Percentiles rank a stretch among this genome's conserved stretches.
These are phyloP conservation scores for Mercurialis annua DNA, from an alignment of 345 rosid genomes.

Conservation along the genomic window DNA sequence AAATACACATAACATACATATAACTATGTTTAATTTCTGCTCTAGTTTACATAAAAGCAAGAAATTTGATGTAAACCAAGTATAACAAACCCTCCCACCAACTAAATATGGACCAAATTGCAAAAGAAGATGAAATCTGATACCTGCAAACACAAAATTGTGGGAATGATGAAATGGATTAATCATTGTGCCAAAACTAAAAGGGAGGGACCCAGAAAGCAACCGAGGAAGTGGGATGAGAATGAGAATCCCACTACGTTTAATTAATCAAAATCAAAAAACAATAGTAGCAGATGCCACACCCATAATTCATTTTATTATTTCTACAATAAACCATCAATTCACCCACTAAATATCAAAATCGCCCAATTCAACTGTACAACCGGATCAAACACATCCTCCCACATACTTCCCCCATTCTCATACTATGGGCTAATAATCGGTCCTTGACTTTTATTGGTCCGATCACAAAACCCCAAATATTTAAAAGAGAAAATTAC, in stretches of 20 bases:
- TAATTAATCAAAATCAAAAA: background rate
- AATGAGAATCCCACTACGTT: constrained; percentile 25
- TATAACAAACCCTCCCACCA: constrained; percentile 24
- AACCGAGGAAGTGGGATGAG: constrained; percentile 18
- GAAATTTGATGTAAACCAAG: constrained; percentile 8
- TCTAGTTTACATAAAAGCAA: no score
- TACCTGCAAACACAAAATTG: constrained; percentile 15
- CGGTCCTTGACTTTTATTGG: no score
- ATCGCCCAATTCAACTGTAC: no score
- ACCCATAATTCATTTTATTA: no score
- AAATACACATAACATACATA: no score
- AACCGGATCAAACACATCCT: no score
- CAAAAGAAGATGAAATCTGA: constrained; percentile 28
- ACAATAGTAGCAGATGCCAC: background rate
- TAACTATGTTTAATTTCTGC: constrained; percentile 18
- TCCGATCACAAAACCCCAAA: no score
- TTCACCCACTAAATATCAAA: no score
- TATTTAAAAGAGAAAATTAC: no score
- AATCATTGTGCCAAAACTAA: constrained; percentile 41
- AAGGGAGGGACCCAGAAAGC: constrained; percentile 67
- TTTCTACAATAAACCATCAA: no score
- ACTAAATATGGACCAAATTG: background rate
- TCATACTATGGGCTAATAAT: no score
- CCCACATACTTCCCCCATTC: no score
- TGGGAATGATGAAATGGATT: constrained; percentile 26